A percentile compares a stretch with the other conserved stretches of the same genome.
These are phyloP conservation scores for Withania somnifera DNA, from an alignment of 305 asterid species.

Conservation along the genomic window DNA sequence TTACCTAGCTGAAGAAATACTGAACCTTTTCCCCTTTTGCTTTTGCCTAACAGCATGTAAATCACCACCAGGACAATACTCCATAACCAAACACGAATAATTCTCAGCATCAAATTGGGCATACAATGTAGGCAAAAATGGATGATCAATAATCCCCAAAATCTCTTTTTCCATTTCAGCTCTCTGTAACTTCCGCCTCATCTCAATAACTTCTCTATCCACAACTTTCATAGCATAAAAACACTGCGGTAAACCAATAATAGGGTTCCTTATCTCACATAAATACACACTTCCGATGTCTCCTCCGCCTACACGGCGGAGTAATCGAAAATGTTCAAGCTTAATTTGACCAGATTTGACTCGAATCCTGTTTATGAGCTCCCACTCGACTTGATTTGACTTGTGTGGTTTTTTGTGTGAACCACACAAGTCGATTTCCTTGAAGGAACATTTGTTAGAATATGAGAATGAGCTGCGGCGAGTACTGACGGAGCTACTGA, in stretches of 20 bases:
- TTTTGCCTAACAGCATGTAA: conserved; percentile 32
- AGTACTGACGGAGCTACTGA: conserved; percentile 25
- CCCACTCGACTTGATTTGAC: conserved; percentile 35
- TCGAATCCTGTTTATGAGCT: conserved; percentile 29
- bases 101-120: conserved; percentile 37
- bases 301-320: conserved; percentile 33
- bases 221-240: conserved; percentile 41
- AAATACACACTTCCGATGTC: conserved; percentile 35
- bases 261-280: conserved; percentile 27
- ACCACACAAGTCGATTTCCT: too few relatives aligned
- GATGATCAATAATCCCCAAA: conserved; percentile 33
- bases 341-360: conserved; percentile 25
- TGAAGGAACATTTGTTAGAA: conserved; percentile 14
- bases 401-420: conserved; percentile 34
- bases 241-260: conserved; percentile 22
- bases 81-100: conserved; percentile 37
- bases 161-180: conserved; percentile 38
- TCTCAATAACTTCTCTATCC: conserved; percentile 29
- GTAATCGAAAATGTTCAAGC: conserved; percentile 28
- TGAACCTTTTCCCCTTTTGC: conserved; percentile 27
- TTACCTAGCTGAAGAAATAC: conserved; percentile 31
- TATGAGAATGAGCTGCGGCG: conserved; percentile 26
- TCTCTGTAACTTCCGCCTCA: conserved; percentile 28
- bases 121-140: conserved; percentile 33
- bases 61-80: conserved; percentile 39